These are phyloP conservation scores for Arachis stenosperma DNA, from an alignment of 306 rosid species.

Conservation along the genomic window DNA sequence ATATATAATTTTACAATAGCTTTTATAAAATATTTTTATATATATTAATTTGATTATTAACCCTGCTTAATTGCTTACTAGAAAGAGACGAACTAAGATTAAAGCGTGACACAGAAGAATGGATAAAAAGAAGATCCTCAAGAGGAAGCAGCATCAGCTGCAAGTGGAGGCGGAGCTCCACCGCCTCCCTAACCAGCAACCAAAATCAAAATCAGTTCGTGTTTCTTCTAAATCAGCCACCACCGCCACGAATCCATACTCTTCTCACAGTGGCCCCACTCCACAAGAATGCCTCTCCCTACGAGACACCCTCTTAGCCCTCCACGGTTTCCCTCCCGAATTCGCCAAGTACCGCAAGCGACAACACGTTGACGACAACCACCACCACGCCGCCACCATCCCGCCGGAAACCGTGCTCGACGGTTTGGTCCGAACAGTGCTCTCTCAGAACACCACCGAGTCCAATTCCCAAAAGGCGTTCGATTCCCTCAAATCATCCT, in stretches of 20 bases:
- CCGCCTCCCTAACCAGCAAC: not conserved
- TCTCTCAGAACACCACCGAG: conserved; percentile 91
- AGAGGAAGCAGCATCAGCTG: not conserved
- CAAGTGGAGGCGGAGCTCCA: not conserved
- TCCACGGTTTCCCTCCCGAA: conserved; percentile 76
- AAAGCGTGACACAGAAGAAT: conserved; percentile 1
- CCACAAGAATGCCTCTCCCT: conserved; percentile 57
- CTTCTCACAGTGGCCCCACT: conserved; percentile 59
- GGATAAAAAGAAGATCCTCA: not conserved
- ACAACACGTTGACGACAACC: not conserved
- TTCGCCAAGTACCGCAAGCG: conserved; percentile 70
- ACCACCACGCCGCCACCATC: conserved; percentile 29
- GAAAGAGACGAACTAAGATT: not conserved
- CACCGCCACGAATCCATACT: conserved; percentile 48
- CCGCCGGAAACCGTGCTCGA: conserved; percentile 64
- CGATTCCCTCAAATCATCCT: conserved; percentile 73
- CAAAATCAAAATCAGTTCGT: conserved; percentile 19
- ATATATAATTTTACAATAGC: no score
- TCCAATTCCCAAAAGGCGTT: conserved; percentile 63
- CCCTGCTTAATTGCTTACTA: not conserved
- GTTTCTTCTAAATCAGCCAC: not conserved
- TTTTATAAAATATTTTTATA: no score
- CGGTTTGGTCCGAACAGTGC: conserved; percentile 78
- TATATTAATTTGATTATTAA: no score
- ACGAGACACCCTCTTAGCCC: conserved; percentile 65